A percentile compares a stretch with the other conserved stretches of the same genome.
Conservation (phyloP, 345 rosid genomes). For the Theobroma cacao region DNA sequence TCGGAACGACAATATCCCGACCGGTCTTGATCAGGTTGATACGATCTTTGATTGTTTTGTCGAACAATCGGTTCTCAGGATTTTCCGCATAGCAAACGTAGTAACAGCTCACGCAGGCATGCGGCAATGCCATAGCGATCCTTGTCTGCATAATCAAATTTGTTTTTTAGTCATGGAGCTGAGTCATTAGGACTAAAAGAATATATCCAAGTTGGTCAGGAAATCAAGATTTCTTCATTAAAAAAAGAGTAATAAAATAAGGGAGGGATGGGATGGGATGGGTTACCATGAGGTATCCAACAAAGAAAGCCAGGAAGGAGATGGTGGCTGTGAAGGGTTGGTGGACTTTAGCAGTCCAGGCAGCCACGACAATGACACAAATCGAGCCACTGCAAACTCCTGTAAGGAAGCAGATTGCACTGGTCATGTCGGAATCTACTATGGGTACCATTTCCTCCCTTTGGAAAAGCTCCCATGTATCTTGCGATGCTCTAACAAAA, state of each 20-base stretch:
- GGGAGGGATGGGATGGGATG: neutral
- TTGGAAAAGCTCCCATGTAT: constrained; percentile 78
- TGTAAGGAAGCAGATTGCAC: constrained; percentile 87
- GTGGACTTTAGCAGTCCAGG: constrained; percentile 71
- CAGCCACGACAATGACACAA: constrained; percentile 77
- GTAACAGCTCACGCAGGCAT: constrained; percentile 94
- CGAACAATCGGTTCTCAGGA: constrained; percentile 71
- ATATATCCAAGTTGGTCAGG: constrained; percentile 18
- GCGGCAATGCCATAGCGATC: constrained; percentile 96
- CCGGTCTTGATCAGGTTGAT: constrained; percentile 42
- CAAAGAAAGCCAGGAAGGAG: constrained; percentile 68
- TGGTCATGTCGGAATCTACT: constrained; percentile 83
- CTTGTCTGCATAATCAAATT: too few relatives aligned
- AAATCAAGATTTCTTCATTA: neutral
- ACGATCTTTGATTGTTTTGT: constrained; percentile 56
- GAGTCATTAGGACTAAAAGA: neutral
- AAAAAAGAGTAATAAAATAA: neutral
- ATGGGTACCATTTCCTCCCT: constrained; percentile 53
- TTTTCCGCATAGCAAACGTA: constrained; percentile 91
- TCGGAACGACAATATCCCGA: constrained; percentile 49
- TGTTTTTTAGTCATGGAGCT: constrained; percentile 15
- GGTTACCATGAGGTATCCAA: constrained; percentile 94
- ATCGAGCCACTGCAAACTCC: constrained; percentile 95
- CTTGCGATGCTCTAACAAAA: constrained; percentile 89
- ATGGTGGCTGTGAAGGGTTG: constrained; percentile 70